These are phyloP conservation scores for Eutrema yunnanense DNA, from an alignment of 345 rosid species.

Conservation along the genomic window DNA sequence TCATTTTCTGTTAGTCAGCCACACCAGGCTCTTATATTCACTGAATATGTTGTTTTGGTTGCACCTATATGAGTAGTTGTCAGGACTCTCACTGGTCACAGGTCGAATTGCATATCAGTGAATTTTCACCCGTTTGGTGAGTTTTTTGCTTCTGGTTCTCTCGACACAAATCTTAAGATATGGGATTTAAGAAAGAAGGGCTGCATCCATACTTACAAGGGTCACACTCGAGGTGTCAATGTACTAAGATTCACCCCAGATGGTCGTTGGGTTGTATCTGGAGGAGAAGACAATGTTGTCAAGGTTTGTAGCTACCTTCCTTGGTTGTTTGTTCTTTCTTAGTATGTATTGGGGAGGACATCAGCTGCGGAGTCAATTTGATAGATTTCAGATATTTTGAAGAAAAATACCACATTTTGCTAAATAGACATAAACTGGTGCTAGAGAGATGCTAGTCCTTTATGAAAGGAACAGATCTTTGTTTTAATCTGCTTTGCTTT, in stretches of 20 bases:
- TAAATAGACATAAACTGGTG: not conserved
- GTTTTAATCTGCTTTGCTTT: not conserved
- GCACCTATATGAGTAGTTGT: slow-evolving; percentile 50
- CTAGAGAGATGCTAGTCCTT: not conserved
- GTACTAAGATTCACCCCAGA: slow-evolving; percentile 98
- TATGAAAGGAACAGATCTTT: not conserved
- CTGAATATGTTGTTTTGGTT: slow-evolving; percentile 1
- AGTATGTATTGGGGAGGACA: not conserved
- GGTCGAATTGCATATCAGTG: slow-evolving; percentile 93
- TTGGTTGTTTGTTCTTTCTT: not conserved
- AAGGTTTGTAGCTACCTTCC: slow-evolving; percentile 50
- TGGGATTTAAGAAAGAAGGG: slow-evolving; percentile 99
- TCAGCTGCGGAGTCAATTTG: not conserved
- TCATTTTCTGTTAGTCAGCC: not conserved
- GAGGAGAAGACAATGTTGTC: slow-evolving; percentile 94
- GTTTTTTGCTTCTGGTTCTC: slow-evolving; percentile 97
- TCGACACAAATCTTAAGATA: slow-evolving; percentile 95
- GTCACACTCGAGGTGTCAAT: slow-evolving; percentile 98
- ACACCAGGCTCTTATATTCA: not conserved
- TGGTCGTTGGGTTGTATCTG: slow-evolving; percentile 99
- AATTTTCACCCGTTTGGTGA: slow-evolving; percentile 99
- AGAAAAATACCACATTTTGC: not conserved
- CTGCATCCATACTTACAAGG: slow-evolving; percentile 98
- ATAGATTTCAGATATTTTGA: not conserved
- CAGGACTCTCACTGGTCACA: slow-evolving; percentile 92